These are phyloP conservation scores for Diaporthe citri DNA, from an alignment of 2,329 filamentous ascomycete species.

Conservation along the genomic window DNA sequence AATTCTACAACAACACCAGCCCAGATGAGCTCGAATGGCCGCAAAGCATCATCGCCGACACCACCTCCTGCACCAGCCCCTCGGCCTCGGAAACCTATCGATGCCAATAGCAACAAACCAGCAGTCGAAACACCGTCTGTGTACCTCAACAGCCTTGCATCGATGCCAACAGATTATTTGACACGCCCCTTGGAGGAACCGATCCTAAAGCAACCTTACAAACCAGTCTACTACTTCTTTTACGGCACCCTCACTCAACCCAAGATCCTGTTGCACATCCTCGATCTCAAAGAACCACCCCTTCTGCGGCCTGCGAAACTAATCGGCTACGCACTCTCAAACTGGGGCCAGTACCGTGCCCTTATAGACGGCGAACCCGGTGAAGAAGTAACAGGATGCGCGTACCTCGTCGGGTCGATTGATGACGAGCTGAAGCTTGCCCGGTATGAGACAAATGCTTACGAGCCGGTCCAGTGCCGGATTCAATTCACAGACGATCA, in stretches of 20 bases:
- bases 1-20: too few species aligned
- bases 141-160: background rate
- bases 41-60: background rate
- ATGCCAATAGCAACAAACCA: background rate
- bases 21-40: background rate
- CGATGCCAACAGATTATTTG: background rate
- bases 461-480: background rate
- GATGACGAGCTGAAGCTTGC: constrained; percentile 7
- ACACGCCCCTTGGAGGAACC: background rate
- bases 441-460: background rate
- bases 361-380: background rate
- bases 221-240: constrained; percentile 3
- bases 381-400: background rate
- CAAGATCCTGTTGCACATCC: background rate
- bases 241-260: background rate
- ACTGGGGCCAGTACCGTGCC: background rate
- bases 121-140: background rate
- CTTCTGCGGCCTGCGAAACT: background rate
- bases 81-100: too few species aligned
- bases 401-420: background rate
- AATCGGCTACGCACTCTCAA: background rate
- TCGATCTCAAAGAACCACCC: background rate
- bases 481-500: background rate
- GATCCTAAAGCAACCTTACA: background rate
- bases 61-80: background rate